A percentile compares a stretch with the other conserved stretches of the same genome.
These are phyloP conservation scores for Pichia nanzhaoensis DNA, from an alignment of 805 yeast genomes.

Conservation along the genomic window DNA sequence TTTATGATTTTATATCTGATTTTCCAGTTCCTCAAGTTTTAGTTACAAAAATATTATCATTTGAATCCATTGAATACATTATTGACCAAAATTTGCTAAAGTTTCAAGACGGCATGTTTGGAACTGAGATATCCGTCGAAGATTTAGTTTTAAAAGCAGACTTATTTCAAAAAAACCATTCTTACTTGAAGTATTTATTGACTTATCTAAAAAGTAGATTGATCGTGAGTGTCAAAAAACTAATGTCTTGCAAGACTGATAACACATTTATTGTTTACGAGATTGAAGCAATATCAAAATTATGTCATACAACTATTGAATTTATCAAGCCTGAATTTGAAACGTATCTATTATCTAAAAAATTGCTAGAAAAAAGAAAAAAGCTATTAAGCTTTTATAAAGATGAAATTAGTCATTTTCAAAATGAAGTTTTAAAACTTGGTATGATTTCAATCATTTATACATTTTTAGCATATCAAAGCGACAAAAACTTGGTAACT, in stretches of 20 bases:
- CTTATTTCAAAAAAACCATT: background rate
- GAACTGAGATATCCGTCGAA: background rate
- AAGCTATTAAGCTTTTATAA: background rate
- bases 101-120: background rate
- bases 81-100: background rate
- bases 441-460: background rate
- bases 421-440: background rate
- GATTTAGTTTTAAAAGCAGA: background rate
- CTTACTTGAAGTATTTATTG: background rate
- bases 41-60: background rate
- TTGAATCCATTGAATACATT: background rate
- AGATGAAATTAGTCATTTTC: background rate
- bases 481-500: background rate
- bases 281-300: background rate
- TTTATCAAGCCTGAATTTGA: background rate
- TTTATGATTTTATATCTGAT: constrained; percentile 1
- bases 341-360: background rate
- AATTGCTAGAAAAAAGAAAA: background rate
- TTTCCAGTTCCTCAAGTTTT: constrained; percentile 1
- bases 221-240: background rate
- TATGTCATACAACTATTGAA: background rate
- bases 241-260: background rate
- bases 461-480: background rate
- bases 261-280: background rate
- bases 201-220: background rate